Evolutionary conservation across 768 basidiomycete species (phyloP), one percentile per base, ranked within the genome.

Genomic region (Brasilioporus rufonigricans): DNA sequence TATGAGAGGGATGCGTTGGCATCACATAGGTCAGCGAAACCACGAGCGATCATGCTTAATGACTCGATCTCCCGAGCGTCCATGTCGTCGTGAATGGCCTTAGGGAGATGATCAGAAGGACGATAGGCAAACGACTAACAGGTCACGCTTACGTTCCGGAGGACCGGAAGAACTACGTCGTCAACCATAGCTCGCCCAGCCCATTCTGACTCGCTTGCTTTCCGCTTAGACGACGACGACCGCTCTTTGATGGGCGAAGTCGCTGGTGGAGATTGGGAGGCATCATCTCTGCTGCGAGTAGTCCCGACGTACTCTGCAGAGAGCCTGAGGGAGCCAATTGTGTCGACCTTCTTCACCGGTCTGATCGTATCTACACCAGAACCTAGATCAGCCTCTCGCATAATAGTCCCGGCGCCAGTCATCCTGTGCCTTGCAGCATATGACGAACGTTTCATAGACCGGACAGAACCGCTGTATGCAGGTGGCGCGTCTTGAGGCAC

Each of bases 271-370:
- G 74, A 71, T 16, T 69, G 66, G 26, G 69, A 62, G 55, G 76
- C 77, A 21, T 76, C 77, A 50, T 83, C 89, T 67, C 79, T 79
- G 44, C 69, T 62, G 48, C 86, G 77, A 53, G 85, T 65, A 58
- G 78, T 90, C 11, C 92, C 93, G 27, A 93, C 85, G 65, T 83
- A 94, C 62, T 91, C 93, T 11, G 84, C 80, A 1, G 92, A 93
- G 19, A 90, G 69, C 57, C 86, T 77, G 14, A 93, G 73, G 5
- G 92, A 93, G 4, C 87, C 84, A 12, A 79, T 77, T 5, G 87
- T 80, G 67, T 97, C 93, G 29, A 96, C 86, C 64, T 91, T 92
- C 80, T 95, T 96, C 57, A 96, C 85, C 0, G 95, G 94, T 49
- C 93, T 81, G 63, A 98, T 92, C 1, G 95, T 98, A 63, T 91